These are phyloP conservation scores for Tulasnella sp. DNA, from an alignment of 768 basidiomycete genomes.

Conservation along the genomic window DNA sequence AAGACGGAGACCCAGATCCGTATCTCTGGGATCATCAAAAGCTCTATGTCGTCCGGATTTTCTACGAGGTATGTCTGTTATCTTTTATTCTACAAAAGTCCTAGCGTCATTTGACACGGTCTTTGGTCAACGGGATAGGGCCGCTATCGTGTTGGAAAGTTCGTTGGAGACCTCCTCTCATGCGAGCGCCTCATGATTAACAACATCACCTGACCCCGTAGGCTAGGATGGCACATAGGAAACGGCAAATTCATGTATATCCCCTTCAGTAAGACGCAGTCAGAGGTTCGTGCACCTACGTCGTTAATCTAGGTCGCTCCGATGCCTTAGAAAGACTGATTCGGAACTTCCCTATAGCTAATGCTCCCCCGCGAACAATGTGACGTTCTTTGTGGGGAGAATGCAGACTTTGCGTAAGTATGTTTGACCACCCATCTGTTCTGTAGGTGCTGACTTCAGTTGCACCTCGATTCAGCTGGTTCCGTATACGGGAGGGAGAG, in stretches of 20 bases:
- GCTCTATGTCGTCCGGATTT: constrained; percentile 20
- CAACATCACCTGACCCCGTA: too few relatives aligned
- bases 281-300: neutral
- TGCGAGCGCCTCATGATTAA: too few relatives aligned
- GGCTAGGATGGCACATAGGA: neutral
- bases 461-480: neutral
- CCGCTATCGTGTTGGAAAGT: constrained; percentile 8
- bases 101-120: neutral
- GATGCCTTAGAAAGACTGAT: neutral
- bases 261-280: neutral
- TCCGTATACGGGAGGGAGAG: neutral
- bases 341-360: neutral
- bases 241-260: constrained; percentile 9
- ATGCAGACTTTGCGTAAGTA: constrained; percentile 28
- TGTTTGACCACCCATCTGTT: neutral
- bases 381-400: constrained; percentile 29
- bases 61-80: constrained; percentile 16
- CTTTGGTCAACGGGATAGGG: neutral
- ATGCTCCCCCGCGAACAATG: constrained; percentile 11
- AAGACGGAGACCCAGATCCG: constrained; percentile 4
- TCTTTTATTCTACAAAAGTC: neutral
- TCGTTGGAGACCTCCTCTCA: neutral
- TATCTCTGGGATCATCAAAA: constrained; percentile 16
- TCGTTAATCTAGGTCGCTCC: neutral
- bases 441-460: neutral